A percentile compares a stretch with the other conserved stretches of the same genome.
These are phyloP conservation scores for Hamamelis virginiana DNA, from an alignment of 164 flowering plant genomes.

Conservation along the genomic window DNA sequence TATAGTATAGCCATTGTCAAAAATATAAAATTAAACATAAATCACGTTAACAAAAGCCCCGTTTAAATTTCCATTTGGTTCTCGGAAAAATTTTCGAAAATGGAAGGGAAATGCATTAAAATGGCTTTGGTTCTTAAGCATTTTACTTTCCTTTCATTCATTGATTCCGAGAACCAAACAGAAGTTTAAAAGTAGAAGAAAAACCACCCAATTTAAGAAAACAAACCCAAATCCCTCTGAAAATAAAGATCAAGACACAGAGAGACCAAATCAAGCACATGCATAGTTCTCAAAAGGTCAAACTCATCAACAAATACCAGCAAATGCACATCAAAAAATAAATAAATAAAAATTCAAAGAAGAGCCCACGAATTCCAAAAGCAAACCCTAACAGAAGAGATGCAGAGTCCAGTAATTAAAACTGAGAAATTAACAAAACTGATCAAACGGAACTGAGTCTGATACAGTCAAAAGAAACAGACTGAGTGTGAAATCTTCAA, in stretches of 20 bases:
- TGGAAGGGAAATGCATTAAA: too few relatives aligned
- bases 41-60: too few relatives aligned
- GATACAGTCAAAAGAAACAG: slow-evolving; percentile 3
- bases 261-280: neutral
- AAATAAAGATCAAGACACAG: neutral
- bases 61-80: too few relatives aligned
- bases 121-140: too few relatives aligned
- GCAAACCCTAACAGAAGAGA: neutral
- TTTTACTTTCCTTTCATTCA: too few relatives aligned
- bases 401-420: neutral
- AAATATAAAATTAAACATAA: neutral
- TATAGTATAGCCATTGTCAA: neutral
- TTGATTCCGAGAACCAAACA: too few relatives aligned
- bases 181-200: neutral
- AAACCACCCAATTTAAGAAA: neutral
- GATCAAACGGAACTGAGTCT: neutral
- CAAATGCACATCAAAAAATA: too few relatives aligned
- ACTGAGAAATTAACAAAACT: neutral
- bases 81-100: too few relatives aligned
- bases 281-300: neutral
- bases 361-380: neutral
- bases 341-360: neutral
- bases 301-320: neutral
- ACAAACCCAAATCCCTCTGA: neutral
- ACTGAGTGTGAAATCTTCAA: neutral